Conservation (phyloP, 2,329 filamentous ascomycete genomes). For the Fusarium euwallaceae region DNA sequence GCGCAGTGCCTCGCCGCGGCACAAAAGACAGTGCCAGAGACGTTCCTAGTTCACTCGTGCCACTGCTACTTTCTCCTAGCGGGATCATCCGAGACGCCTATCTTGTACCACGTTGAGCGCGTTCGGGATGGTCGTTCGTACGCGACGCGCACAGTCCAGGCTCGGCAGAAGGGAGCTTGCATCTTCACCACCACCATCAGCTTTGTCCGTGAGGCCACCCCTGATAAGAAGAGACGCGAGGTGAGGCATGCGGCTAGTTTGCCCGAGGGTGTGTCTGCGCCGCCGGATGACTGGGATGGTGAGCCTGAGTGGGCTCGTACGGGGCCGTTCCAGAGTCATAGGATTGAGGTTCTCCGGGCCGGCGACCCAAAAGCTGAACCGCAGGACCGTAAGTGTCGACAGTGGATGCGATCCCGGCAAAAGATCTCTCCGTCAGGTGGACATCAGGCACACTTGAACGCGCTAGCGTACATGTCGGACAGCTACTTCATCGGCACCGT, state of each 20-base stretch:
- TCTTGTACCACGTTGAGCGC: constrained; percentile 94
- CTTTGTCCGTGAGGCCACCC: constrained; percentile 78
- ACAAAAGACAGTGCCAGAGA: constrained; percentile 83
- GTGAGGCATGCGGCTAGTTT: constrained; percentile 76
- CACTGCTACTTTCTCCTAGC: constrained; percentile 99
- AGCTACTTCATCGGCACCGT: constrained; percentile 94
- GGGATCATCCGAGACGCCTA: constrained; percentile 84
- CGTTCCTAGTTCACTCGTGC: constrained; percentile 93
- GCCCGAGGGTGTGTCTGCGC: constrained; percentile 59
- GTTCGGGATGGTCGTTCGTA: constrained; percentile 92
- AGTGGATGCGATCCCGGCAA: constrained; percentile 83
- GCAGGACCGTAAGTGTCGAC: constrained; percentile 75
- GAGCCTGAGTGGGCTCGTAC: constrained; percentile 65
- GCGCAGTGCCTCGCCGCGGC: constrained; percentile 91
- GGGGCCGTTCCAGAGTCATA: constrained; percentile 62
- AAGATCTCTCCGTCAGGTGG: constrained; percentile 80
- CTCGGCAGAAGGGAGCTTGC: constrained; percentile 85
- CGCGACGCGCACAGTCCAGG: constrained; percentile 95
- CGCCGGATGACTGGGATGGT: constrained; percentile 56
- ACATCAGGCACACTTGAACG: constrained; percentile 84
- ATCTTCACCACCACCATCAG: constrained; percentile 98
- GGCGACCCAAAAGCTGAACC: constrained; percentile 62
- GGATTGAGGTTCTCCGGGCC: constrained; percentile 55
- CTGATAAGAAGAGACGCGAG: constrained; percentile 64
- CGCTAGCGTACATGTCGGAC: constrained; percentile 94